Conservation (phyloP, 306 rosid species). For the Cucurbita maxima region DNA sequence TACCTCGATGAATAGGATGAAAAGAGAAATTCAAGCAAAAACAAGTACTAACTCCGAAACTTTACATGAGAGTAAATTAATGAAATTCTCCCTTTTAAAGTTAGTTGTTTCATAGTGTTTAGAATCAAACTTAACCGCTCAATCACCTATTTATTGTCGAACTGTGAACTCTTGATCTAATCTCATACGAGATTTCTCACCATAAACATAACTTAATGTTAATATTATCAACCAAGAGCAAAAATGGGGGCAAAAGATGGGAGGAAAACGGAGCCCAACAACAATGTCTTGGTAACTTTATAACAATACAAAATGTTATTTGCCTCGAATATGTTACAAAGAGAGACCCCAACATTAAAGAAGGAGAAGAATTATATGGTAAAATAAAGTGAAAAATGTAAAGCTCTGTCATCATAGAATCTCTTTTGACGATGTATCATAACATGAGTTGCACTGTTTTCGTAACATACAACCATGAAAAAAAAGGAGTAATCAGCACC, state of each 20-base stretch:
- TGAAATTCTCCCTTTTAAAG: too few species aligned
- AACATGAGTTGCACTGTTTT: slow-evolving; percentile 49
- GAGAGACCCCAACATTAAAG: slow-evolving; percentile 12
- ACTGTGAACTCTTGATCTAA: too few species aligned
- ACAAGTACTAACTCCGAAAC: too few species aligned
- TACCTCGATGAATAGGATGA: too few species aligned
- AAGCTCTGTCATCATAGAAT: slow-evolving; percentile 16
- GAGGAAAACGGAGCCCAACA: not conserved
- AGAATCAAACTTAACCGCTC: too few species aligned
- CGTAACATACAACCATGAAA: slow-evolving; percentile 58
- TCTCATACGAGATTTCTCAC: too few species aligned
- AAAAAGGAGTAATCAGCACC: slow-evolving; percentile 21
- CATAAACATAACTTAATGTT: too few species aligned
- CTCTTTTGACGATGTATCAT: slow-evolving; percentile 21
- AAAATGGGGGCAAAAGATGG: not conserved
- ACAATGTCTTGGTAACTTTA: not conserved
- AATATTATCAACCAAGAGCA: not conserved
- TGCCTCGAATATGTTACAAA: slow-evolving; percentile 32
- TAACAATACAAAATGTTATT: slow-evolving; percentile 25
- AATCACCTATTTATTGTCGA: too few species aligned
- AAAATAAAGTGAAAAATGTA: slow-evolving; percentile 15
- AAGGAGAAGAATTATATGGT: not conserved
- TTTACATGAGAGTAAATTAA: too few species aligned
- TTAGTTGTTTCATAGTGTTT: too few species aligned
- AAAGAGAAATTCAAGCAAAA: too few species aligned